Base-by-base conservation (phyloP, 805 yeast species). In the Yamadazyma kitorensis region DNA sequence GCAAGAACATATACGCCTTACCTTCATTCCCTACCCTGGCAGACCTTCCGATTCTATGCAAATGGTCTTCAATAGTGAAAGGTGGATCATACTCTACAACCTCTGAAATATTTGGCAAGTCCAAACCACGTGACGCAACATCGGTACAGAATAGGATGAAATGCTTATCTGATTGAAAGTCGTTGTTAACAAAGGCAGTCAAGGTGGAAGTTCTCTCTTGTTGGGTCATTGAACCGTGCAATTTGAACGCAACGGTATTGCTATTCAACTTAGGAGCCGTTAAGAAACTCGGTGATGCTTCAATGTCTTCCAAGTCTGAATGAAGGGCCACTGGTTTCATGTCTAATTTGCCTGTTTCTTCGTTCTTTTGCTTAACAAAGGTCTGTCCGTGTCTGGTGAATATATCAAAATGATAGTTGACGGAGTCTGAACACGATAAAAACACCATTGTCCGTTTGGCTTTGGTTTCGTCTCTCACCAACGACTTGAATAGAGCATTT, bases 121-220 rank as follows among this genome's bases (percentile, higher is more conserved):
- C 99, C 43, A 93, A 70, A 43, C 99, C 99, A 64, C 99, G 79
- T 21, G 98, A 81, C 0, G 97, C 98, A 41, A 93, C 98, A 71
- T 93, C 99, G 0, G 99, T 93, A 69, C 98, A 91, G 48, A 93
- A 76, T 50, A 93, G 68, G 14, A 93, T 70, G 2, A 82, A 71
- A 49, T 80, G 80, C 37, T 71, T 71, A 11, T 47, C 33, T 5
- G 43, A 24, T 5, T 70, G 66, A 24, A 64, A 64, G 1, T 56
- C 64, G n/a, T 37, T 34, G 9, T 39, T 43, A 24, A 68, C 63
- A 59, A 86, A 87, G 27, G 76, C 73, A 14, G 71, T 71, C 38
- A 88, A 68, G 0, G 97, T 89, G 0, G 85, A 60, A 0, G 94
- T 77, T 63, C 99, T 82, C 12, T 74, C 68, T 43, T 78, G 88